These are phyloP conservation scores for Buxus sempervirens DNA, from an alignment of 164 flowering plant genomes.

Conservation along the genomic window DNA sequence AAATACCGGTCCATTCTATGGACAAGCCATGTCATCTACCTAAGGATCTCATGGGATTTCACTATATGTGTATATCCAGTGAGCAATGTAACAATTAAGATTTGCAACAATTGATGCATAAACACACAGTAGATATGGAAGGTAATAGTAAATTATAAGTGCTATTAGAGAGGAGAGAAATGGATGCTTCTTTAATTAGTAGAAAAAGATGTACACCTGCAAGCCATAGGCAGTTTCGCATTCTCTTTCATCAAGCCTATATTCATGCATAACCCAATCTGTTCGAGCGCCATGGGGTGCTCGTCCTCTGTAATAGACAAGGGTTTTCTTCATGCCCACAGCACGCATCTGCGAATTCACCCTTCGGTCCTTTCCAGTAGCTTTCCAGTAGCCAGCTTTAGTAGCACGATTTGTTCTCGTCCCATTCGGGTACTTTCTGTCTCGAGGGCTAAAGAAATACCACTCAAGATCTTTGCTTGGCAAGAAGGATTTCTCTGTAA, in stretches of 20 bases:
- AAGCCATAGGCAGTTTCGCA: conserved; percentile 56
- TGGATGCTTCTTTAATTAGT: no score
- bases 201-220: conserved; percentile 41
- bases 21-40: no score
- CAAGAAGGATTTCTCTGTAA: conserved; percentile 75
- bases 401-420: conserved; percentile 95
- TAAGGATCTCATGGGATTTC: no score
- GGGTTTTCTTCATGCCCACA: conserved; percentile 93
- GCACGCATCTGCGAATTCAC: conserved; percentile 67
- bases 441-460: conserved; percentile 94
- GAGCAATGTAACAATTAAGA: no score
- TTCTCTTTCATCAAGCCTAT: conserved; percentile 81
- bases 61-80: no score
- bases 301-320: conserved; percentile 88
- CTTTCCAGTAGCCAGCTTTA: conserved; percentile 94
- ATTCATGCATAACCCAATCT: conserved; percentile 97
- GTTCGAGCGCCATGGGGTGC: conserved; percentile 90
- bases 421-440: conserved; percentile 91
- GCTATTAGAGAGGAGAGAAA: no score
- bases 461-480: conserved; percentile 96
- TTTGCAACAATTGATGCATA: no score
- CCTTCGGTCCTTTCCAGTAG: conserved; percentile 87
- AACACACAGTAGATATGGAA: no score
- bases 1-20: no score
- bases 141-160: no score